Evolutionary conservation across 2,329 filamentous ascomycete genomes (phyloP).

Genomic region (Diaporthe helianthi): DNA sequence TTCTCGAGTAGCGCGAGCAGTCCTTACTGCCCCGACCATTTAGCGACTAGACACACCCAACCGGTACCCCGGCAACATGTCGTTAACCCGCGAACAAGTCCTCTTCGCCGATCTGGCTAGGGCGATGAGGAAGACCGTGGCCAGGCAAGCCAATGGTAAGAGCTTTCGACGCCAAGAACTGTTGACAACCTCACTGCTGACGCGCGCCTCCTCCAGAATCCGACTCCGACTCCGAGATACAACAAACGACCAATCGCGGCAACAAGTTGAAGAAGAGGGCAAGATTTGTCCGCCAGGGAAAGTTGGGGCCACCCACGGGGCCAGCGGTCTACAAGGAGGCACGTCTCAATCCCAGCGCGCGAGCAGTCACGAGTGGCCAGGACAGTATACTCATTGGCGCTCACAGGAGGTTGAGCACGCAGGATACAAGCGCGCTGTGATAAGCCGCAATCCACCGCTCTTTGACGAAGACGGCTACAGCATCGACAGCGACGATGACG

Average conservation of each 20-base stretch:
- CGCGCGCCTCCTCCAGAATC: slow-evolving; percentile 62
- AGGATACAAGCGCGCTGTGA: slow-evolving; percentile 74
- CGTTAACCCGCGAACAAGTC: slow-evolving; percentile 60
- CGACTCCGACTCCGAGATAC: slow-evolving; percentile 77
- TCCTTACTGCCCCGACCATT: neutral
- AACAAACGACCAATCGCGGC: slow-evolving; percentile 74
- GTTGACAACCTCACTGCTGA: slow-evolving; percentile 15
- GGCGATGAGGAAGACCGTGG: slow-evolving; percentile 72
- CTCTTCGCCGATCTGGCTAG: slow-evolving; percentile 71
- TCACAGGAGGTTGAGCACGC: slow-evolving; percentile 73
- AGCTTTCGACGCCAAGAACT: slow-evolving; percentile 24
- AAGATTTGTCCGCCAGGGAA: slow-evolving; percentile 73
- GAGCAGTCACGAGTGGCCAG: slow-evolving; percentile 9
- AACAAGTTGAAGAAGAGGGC: slow-evolving; percentile 81
- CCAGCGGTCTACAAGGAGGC: slow-evolving; percentile 77
- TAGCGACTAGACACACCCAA: neutral
- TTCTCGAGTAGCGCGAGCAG: neutral
- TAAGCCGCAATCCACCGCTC: slow-evolving; percentile 75
- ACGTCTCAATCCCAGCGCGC: slow-evolving; percentile 39
- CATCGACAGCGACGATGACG: slow-evolving; percentile 75
- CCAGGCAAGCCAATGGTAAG: slow-evolving; percentile 67
- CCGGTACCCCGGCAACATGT: slow-evolving; percentile 49
- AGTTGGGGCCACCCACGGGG: slow-evolving; percentile 70
- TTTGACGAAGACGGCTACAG: slow-evolving; percentile 82
- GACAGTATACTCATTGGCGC: slow-evolving; percentile 39